Evolutionary conservation across 208 protist species (phyloP), one percentile per base, ranked within the genome.

Genomic region (Phytomonas sp.): DNA sequence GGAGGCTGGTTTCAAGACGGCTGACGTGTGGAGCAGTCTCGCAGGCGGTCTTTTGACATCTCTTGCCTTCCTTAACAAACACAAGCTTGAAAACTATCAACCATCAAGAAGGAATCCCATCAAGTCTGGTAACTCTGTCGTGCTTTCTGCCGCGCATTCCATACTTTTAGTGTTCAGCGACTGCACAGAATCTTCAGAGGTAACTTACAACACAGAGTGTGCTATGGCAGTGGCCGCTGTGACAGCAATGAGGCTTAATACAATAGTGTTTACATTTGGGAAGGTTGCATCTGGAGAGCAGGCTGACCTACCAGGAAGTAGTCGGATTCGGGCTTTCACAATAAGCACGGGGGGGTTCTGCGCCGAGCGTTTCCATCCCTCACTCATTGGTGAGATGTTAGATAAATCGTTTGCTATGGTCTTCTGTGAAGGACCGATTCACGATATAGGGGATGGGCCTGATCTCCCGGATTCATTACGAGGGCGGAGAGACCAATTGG

Each of bases 141-240:
- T 23, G 23, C 23, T 23, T 56, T 26, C 46, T 56, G 46, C 17
- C 20, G 26, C 46, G 46, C 11, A 20, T 43, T 31, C 64, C 20
- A 72, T 29, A 9, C 40, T 93, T 65, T 32, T 87, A 13, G 65
- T 94, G 32, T 94, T 94, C 76, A 92, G 78, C 65, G 81, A 91
- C 76, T 60, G 73, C 30, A 36, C 59, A 67, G 65, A 56, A 9
- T 34, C n/a, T 20, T 33, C 13, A 13, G 51, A 2, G 8, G 62
- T 88, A 33, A 72, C 77, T 11, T 87, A 85, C 70, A 75, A 71
- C 40, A 67, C 84, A 4, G 87, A 95, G 70, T 92, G 89, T 63
- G 80, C 83, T 23, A 77, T 94, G 23, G 82, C 85, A 29, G 75
- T 82, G 32, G 78, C 83, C 1, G 78, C 77, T 20, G 64, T 85